A percentile compares a stretch with the other conserved stretches of the same genome.
Evolutionary conservation across 306 rosid species (phyloP).

Genomic region (Adenanthera pavonina): DNA sequence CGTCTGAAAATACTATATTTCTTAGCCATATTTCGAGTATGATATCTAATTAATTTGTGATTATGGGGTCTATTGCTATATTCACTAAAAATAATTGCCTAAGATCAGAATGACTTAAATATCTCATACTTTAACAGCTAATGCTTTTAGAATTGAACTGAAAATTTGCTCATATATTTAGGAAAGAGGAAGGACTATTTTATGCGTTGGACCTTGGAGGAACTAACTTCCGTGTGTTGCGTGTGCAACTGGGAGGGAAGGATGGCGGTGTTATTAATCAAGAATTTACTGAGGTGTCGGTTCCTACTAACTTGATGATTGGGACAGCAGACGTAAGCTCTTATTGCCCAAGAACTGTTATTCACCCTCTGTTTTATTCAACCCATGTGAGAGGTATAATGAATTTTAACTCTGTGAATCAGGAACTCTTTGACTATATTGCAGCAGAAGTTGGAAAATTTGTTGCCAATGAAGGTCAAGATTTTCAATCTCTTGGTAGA

Average conservation of each 20-base stretch:
- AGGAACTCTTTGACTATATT: conserved; percentile 90
- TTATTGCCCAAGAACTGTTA: conserved; percentile 17
- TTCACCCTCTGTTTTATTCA: conserved; percentile 6
- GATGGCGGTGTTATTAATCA: conserved; percentile 56
- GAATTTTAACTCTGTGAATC: conserved; percentile 48
- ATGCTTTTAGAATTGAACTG: background rate
- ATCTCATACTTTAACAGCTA: background rate
- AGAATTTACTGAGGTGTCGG: conserved; percentile 83
- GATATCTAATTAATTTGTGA: conserved; percentile 3
- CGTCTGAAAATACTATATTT: background rate
- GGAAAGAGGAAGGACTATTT: conserved; percentile 86
- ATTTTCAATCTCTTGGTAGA: conserved; percentile 70
- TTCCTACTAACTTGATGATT: conserved; percentile 80
- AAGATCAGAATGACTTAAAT: background rate
- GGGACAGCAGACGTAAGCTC: conserved; percentile 78
- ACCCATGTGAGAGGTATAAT: conserved; percentile 30
- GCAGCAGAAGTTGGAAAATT: conserved; percentile 82
- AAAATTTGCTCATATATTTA: conserved; percentile 23
- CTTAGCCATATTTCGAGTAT: background rate
- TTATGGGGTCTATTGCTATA: background rate
- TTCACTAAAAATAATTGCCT: background rate
- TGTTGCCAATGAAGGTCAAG: conserved; percentile 79
- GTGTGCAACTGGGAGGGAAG: conserved; percentile 88
- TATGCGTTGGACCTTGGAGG: conserved; percentile 99
- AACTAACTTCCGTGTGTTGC: conserved; percentile 93